A percentile compares a stretch with the other conserved stretches of the same genome.
Evolutionary conservation across 805 yeast species (phyloP).

Genomic region (Barnettozyma sucrosica): DNA sequence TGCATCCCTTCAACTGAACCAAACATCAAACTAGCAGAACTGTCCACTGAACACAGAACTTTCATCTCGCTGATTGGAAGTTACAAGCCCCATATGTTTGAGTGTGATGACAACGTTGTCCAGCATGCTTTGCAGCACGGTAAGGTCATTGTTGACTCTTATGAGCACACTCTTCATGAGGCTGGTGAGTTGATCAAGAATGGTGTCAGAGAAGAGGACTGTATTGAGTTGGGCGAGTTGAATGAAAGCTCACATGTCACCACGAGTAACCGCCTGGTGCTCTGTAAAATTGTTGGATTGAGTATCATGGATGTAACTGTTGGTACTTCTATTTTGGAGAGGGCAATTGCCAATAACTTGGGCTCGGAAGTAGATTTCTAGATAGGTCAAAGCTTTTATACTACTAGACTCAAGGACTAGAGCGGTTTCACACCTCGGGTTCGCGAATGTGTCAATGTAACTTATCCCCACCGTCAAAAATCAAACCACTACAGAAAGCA

Average conservation of each 20-base stretch:
- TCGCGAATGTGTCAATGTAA: slow-evolving; percentile 1
- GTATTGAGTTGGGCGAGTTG: slow-evolving; percentile 44
- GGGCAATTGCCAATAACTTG: slow-evolving; percentile 22
- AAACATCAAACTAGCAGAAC: slow-evolving; percentile 30
- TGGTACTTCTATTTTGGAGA: slow-evolving; percentile 37
- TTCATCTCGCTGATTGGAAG: slow-evolving; percentile 61
- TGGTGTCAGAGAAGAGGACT: slow-evolving; percentile 31
- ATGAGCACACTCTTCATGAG: slow-evolving; percentile 48
- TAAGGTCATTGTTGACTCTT: slow-evolving; percentile 54
- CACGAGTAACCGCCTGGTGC: slow-evolving; percentile 28
- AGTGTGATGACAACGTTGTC: slow-evolving; percentile 44
- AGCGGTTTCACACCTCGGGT: neutral
- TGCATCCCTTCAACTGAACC: slow-evolving; percentile 55
- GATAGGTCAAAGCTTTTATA: neutral
- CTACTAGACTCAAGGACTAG: neutral
- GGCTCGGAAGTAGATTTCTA: slow-evolving; percentile 31
- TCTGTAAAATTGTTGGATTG: slow-evolving; percentile 55
- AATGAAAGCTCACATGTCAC: slow-evolving; percentile 14
- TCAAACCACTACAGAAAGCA: neutral
- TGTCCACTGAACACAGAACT: slow-evolving; percentile 27
- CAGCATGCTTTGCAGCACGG: slow-evolving; percentile 31
- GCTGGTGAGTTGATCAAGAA: slow-evolving; percentile 60
- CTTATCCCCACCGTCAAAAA: neutral
- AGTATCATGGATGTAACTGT: slow-evolving; percentile 59
- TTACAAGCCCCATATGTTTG: slow-evolving; percentile 63